phyloP scores from a whole-genome alignment of 176 grass and related monocot species.

The Aegilops umbellulata region DNA sequence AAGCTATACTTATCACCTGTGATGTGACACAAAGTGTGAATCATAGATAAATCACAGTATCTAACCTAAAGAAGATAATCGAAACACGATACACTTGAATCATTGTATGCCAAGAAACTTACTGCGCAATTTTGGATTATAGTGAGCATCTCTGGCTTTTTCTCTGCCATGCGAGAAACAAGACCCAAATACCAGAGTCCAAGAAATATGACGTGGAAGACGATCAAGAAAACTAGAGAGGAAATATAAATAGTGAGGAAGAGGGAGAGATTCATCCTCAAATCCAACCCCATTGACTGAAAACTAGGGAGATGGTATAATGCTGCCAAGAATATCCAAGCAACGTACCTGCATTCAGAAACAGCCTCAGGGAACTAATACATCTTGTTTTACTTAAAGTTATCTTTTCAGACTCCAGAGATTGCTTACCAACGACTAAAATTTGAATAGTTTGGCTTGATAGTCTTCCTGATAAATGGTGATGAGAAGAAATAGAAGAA shows the following conservation, averaged over 20 bases:
- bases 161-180: slow-evolving; percentile 85
- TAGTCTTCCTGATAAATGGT: slow-evolving; percentile 63
- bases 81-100: background rate
- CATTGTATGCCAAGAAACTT: slow-evolving; percentile 32
- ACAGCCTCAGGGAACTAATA: slow-evolving; percentile 10
- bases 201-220: slow-evolving; percentile 91
- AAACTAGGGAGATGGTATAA: slow-evolving; percentile 98
- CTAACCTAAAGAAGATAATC: slow-evolving; percentile 27
- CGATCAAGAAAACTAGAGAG: slow-evolving; percentile 44
- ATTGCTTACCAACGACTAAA: slow-evolving; percentile 86
- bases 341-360: slow-evolving; percentile 80
- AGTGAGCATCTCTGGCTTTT: slow-evolving; percentile 73
- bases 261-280: slow-evolving; percentile 91
- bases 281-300: slow-evolving; percentile 96
- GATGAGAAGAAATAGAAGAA: slow-evolving; percentile 99
- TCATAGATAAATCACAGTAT: background rate
- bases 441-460: slow-evolving; percentile 96
- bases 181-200: slow-evolving; percentile 87
- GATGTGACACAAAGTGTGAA: slow-evolving; percentile 17
- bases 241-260: slow-evolving; percentile 84
- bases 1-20: slow-evolving; percentile 99
- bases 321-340: slow-evolving; percentile 97
- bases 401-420: background rate
- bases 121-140: slow-evolving; percentile 96
- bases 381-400: background rate